A percentile compares a stretch with the other conserved stretches of the same genome.
These are phyloP conservation scores for Aspergillus sparsus DNA, from an alignment of 495 filamentous ascomycete species.

Conservation along the genomic window DNA sequence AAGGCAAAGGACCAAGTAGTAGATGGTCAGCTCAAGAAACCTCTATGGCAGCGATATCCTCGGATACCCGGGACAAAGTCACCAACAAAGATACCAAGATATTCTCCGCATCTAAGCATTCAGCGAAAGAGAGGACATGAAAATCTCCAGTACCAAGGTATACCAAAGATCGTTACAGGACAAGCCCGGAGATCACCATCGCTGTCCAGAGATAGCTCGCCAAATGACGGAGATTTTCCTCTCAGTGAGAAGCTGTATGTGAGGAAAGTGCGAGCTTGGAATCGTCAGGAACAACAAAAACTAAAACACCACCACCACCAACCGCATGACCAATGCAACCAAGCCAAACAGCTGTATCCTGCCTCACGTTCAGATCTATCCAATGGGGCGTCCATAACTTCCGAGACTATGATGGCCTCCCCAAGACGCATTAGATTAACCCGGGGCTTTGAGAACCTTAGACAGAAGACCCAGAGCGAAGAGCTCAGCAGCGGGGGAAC, in stretches of 20 bases:
- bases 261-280: neutral
- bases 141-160: neutral
- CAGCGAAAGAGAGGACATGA: too few relatives aligned
- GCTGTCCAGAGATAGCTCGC: neutral
- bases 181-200: too few relatives aligned
- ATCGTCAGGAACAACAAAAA: neutral
- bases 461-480: neutral
- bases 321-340: neutral
- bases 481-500: neutral
- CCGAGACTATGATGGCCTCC: neutral
- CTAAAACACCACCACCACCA: neutral
- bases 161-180: neutral
- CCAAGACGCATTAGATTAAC: slow-evolving; percentile 15
- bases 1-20: too few relatives aligned
- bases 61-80: too few relatives aligned
- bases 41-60: too few relatives aligned
- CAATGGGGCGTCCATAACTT: neutral
- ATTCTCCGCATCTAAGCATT: too few relatives aligned
- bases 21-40: too few relatives aligned
- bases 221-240: too few relatives aligned
- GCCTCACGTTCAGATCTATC: neutral
- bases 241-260: neutral
- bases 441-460: slow-evolving; percentile 12
- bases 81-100: too few relatives aligned
- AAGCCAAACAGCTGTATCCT: neutral